These are phyloP conservation scores for Trapa bicornis DNA, from an alignment of 345 rosid genomes.

Conservation along the genomic window DNA sequence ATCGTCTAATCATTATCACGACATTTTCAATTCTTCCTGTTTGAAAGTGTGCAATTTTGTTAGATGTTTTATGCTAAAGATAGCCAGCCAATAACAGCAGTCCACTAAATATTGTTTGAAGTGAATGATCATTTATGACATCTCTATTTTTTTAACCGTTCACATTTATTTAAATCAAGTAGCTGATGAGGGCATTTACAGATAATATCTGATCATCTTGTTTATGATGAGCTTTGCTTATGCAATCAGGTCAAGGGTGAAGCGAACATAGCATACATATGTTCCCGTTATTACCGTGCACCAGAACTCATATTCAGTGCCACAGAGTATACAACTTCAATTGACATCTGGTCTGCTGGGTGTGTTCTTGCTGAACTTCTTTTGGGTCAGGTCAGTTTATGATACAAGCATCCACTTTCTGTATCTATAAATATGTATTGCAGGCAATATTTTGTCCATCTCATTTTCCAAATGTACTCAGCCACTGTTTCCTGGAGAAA, in stretches of 20 bases:
- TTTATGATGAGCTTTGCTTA: neutral
- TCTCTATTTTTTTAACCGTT: neutral
- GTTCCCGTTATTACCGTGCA: constrained; percentile 82
- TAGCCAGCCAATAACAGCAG: neutral
- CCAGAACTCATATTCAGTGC: constrained; percentile 86
- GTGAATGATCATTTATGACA: neutral
- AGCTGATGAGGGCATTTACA: neutral
- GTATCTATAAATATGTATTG: neutral
- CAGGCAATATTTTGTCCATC: neutral
- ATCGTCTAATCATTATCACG: neutral
- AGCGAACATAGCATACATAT: constrained; percentile 68
- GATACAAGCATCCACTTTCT: neutral
- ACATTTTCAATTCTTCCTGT: neutral
- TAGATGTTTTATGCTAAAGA: neutral
- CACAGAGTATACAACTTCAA: constrained; percentile 62
- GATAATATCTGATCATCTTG: neutral
- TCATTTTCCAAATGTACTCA: constrained; percentile 7
- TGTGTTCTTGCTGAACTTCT: constrained; percentile 89
- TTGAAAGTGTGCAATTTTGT: too few relatives aligned
- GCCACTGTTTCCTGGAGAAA: constrained; percentile 82
- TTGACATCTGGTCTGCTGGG: constrained; percentile 91
- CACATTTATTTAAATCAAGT: constrained; percentile 1
- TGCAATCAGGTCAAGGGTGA: constrained; percentile 56
- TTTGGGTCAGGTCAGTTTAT: constrained; percentile 49
- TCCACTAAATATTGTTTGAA: neutral